These are phyloP conservation scores for Apostasia shenzhenica DNA, from an alignment of 106 monocot genomes.

Conservation along the genomic window DNA sequence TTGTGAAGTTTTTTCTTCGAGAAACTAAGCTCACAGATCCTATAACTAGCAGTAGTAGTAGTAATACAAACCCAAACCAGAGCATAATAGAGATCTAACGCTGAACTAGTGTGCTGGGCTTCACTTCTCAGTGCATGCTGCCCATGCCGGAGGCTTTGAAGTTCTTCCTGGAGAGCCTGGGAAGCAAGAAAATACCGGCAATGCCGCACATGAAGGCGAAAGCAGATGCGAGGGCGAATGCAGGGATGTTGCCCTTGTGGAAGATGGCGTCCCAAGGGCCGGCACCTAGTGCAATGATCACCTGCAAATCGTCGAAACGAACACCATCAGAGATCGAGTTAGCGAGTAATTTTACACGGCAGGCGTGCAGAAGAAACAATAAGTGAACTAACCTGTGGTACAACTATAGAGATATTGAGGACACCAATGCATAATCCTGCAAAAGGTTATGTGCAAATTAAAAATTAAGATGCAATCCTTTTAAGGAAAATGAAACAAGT, in stretches of 20 bases:
- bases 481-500: not conserved
- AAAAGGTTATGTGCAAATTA: not conserved
- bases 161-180: constrained; percentile 28
- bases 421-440: constrained; percentile 88
- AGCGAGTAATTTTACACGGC: not conserved
- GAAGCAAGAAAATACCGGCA: constrained; percentile 39
- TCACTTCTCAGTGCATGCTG: constrained; percentile 29
- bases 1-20: too few relatives aligned
- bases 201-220: constrained; percentile 43
- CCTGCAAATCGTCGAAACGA: constrained; percentile 21
- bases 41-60: too few relatives aligned
- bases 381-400: constrained; percentile 61
- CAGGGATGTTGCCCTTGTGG: constrained; percentile 65
- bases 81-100: too few relatives aligned
- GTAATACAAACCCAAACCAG: too few relatives aligned
- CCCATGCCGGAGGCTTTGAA: constrained; percentile 29
- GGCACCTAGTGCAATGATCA: constrained; percentile 76
- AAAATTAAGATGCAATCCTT: not conserved
- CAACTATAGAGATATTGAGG: constrained; percentile 82
- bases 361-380: not conserved
- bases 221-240: constrained; percentile 59
- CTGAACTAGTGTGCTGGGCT: too few relatives aligned
- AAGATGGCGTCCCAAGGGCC: constrained; percentile 88
- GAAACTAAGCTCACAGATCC: too few relatives aligned
- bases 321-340: not conserved